phyloP scores from a whole-genome alignment of 495 filamentous ascomycete genomes.

The Penicillium cataractarum region DNA sequence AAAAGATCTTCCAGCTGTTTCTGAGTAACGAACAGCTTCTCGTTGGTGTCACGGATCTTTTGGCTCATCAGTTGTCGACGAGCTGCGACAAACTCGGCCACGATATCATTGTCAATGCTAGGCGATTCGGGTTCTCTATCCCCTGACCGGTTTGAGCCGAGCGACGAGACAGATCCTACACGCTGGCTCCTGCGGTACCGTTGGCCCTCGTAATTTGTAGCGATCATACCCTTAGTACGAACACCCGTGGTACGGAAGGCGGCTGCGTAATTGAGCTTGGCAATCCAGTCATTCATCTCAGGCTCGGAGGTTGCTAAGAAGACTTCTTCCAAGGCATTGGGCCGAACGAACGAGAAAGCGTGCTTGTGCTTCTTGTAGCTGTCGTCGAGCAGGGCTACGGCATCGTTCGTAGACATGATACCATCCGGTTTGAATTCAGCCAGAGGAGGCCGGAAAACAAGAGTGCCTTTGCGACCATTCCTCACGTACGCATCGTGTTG shows the following conservation, averaged over 20 bases:
- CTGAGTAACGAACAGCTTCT: conserved; percentile 71
- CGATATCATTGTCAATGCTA: conserved; percentile 77
- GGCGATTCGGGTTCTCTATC: conserved; percentile 48
- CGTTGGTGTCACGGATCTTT: conserved; percentile 82
- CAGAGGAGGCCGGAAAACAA: conserved; percentile 87
- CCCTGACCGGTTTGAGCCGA: conserved; percentile 30
- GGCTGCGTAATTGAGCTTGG: conserved; percentile 93
- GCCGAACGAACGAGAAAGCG: conserved; percentile 88
- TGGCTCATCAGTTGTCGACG: conserved; percentile 79
- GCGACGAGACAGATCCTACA: conserved; percentile 58
- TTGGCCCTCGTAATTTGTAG: conserved; percentile 83
- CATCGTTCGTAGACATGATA: conserved; percentile 87
- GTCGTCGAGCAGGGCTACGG: conserved; percentile 83
- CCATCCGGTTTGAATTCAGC: conserved; percentile 91
- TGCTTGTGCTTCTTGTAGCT: conserved; percentile 96
- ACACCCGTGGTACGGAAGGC: conserved; percentile 93
- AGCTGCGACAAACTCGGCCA: conserved; percentile 78
- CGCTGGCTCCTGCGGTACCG: conserved; percentile 69
- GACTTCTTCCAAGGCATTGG: conserved; percentile 85
- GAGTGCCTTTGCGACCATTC: conserved; percentile 52
- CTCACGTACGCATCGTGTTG: conserved; percentile 82
- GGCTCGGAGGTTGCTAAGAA: conserved; percentile 85
- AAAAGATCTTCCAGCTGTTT: conserved; percentile 80
- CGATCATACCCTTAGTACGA: conserved; percentile 83
- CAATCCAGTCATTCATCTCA: conserved; percentile 97